Evolutionary conservation across 2,329 filamentous ascomycete genomes (phyloP), one percentile per base, ranked within the genome.

Genomic region (Cercospora janseana): DNA sequence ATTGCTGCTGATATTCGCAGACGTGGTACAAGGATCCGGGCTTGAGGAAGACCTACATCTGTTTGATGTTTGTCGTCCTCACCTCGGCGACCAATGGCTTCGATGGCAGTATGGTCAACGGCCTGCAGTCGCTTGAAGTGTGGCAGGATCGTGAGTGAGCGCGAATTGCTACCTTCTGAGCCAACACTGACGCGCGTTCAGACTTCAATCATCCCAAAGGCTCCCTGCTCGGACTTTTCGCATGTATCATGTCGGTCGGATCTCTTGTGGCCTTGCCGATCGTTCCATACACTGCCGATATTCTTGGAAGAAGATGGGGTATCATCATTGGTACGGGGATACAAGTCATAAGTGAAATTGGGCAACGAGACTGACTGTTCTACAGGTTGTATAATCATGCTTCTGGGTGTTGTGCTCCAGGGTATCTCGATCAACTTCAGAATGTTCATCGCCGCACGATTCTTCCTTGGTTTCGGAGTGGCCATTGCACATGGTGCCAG

Each of bases 61-160:
- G 58, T 29, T 52, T 66, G 55, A 63, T 63, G 53, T 63, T 65
- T 51, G 61, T 68, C 15, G 61, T 67, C 16, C 52, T 68, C 18
- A 63, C 63, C 16, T 60, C 59, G 13, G 60, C 62, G 10, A 78
- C 76, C 4, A 75, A 72, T 49, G 74, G 75, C 1, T 78, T 76
- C 44, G 74, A 77, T 58, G 74, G 73, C 3, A 72, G 70, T 13
- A 74, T 79, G 69, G 74, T 78, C 68, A 77, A 78, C 54, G 72
- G 70, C 4, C 57, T 79, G 1, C 75, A 79, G 54, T 68, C 72
- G 4, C 69, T 79, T 48, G 47, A 57, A 0, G 63, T 70, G 34
- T 79, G 76, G 76, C 59, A 71, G 50, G 52, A 63, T 3, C 72
- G 70, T 70, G 51, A 58, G 68, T 59, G 24, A 12, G 4, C 37